phyloP scores from a whole-genome alignment of 345 rosid species.

The Salix udensis region DNA sequence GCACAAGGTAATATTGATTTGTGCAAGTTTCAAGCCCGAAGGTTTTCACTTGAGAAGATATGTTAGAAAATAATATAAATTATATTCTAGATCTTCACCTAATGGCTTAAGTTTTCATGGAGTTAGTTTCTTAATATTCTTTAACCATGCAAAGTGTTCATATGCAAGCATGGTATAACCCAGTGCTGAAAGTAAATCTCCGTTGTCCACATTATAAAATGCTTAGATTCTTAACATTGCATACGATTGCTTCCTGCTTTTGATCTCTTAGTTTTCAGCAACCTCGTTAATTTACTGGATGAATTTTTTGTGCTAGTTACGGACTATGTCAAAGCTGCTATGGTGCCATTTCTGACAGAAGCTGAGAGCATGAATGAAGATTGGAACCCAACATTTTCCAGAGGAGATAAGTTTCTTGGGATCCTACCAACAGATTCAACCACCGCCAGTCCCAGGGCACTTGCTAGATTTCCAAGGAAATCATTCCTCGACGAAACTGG shows the following conservation, averaged over 20 bases:
- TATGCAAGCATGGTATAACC: not conserved
- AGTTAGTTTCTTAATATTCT: no score
- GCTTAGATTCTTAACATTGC: not conserved
- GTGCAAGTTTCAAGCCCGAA: no score
- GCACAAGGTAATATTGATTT: rapidly evolving
- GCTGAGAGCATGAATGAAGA: conserved; percentile 40
- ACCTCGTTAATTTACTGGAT: not conserved
- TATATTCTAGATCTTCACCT: rapidly evolving
- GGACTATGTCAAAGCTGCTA: conserved; percentile 39
- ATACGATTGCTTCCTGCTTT: not conserved
- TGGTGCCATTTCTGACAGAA: conserved; percentile 38
- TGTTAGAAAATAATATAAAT: no score
- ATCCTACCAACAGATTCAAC: conserved; percentile 70
- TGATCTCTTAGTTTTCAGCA: not conserved
- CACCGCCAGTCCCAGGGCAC: conserved; percentile 56
- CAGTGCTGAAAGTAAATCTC: not conserved
- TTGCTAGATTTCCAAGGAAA: conserved; percentile 40
- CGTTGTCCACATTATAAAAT: not conserved
- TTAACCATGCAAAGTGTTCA: not conserved
- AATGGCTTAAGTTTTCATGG: no score
- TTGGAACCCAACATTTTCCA: conserved; percentile 43
- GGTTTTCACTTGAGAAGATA: rapidly evolving
- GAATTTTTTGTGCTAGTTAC: conserved; percentile 19
- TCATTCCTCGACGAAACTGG: conserved; percentile 51
- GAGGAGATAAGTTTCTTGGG: conserved; percentile 72